Evolutionary conservation across 208 protist genomes (phyloP), one percentile per base, ranked within the genome.

Genomic region (Leishmania turanica): DNA sequence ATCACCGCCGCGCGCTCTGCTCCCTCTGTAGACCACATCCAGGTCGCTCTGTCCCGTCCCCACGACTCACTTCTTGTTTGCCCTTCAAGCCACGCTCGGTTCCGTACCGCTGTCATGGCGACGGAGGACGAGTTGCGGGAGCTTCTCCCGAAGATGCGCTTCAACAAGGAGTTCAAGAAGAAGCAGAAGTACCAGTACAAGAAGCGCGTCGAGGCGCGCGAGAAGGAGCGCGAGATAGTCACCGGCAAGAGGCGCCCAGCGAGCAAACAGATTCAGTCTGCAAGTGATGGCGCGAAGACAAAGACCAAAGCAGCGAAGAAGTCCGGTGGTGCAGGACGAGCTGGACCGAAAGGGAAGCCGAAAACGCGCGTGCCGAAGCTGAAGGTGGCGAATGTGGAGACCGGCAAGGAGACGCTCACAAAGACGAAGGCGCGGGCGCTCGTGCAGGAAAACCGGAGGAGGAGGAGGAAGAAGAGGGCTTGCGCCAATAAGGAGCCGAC

Each of bases 161-260:
- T 74, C 42, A 97, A 97, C 75, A 92, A 93, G 80, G 88, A 89
- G 49, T 94, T 89, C 68, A 86, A 91, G 53, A 89, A 91, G 60
- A 87, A 77, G 64, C 77, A 92, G 77, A 77, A 51, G 66, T 86
- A 86, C 73, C 86, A 88, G 85, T 89, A 84, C 65, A 83, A 82
- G 54, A 84, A 89, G n/a, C 81, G 86, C 19, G 81, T 84, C 42
- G 90, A 86, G 86, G 73, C 80, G 0, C 77, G 80, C 21, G 84
- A 82, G 66, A 77, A 84, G 75, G 83, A 91, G 64, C 78, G 74
- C 17, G 75, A 82, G 77, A 71, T 84, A 3, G 66, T 84, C 51
- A 86, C 71, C 13, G 82, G 82, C 45, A 86, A 86, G 78, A 82
- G 82, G n/a, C 78, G 68, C 9, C 53, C 58, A 37, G 56, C 66